A percentile compares a stretch with the other conserved stretches of the same genome.
phyloP scores from a whole-genome alignment of 495 filamentous ascomycete genomes.

The Aspergillus egyptiacus region DNA sequence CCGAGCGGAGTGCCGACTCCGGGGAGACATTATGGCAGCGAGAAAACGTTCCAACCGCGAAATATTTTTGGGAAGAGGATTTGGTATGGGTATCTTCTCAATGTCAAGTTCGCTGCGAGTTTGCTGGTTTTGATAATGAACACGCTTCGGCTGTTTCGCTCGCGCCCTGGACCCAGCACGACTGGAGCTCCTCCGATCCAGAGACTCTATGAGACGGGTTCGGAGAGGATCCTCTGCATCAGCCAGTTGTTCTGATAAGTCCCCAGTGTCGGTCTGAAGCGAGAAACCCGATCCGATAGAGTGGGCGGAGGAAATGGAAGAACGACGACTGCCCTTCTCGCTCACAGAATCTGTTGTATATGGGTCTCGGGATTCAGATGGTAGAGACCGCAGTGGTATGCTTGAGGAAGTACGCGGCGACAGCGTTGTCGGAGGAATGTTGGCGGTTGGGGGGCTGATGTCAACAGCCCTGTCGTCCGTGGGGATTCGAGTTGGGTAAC shows the following conservation, averaged over 20 bases:
- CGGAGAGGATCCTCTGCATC: conserved; percentile 74
- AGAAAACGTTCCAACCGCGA: conserved; percentile 60
- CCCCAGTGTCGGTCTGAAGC: conserved; percentile 85
- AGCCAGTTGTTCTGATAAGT: conserved; percentile 82
- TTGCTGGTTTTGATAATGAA: conserved; percentile 42
- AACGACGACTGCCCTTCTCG: conserved; percentile 47
- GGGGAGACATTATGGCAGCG: conserved; percentile 78
- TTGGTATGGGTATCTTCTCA: conserved; percentile 77
- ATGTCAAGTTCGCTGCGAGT: conserved; percentile 48
- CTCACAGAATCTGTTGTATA: conserved; percentile 35
- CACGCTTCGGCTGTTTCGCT: conserved; percentile 42
- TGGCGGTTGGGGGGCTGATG: conserved; percentile 49
- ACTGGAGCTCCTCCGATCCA: conserved; percentile 49
- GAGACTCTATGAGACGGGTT: conserved; percentile 54
- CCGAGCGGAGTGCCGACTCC: conserved; percentile 55
- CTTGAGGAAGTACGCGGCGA: conserved; percentile 43
- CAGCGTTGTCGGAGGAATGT: conserved; percentile 51
- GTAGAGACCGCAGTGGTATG: conserved; percentile 54
- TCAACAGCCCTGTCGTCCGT: conserved; percentile 34
- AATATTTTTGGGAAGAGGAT: conserved; percentile 55
- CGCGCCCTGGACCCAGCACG: conserved; percentile 24
- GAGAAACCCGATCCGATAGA: conserved; percentile 70
- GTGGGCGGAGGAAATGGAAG: conserved; percentile 51
- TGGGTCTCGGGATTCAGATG: conserved; percentile 33
- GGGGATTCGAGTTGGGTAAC: not conserved